Percentiles rank a stretch among this genome's conserved stretches.
Evolutionary conservation across 2,329 filamentous ascomycete species (phyloP).

Genomic region (Chrysosporium queenslandicum): DNA sequence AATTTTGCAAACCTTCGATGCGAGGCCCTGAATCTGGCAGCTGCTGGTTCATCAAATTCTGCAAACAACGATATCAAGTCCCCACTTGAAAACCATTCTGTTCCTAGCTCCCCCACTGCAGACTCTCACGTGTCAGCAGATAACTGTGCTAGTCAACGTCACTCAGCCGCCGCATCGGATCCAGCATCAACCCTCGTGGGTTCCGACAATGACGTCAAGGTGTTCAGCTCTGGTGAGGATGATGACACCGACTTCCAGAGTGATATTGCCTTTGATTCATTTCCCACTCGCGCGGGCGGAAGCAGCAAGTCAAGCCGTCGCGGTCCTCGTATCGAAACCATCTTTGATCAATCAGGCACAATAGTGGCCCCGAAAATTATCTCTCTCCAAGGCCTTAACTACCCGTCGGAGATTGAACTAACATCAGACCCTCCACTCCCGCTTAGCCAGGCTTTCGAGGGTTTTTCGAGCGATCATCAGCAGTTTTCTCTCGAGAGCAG

Average conservation of each 20-base stretch:
- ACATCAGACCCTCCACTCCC: neutral
- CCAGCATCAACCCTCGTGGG: slow-evolving; percentile 50
- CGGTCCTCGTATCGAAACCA: slow-evolving; percentile 52
- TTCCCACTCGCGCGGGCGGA: slow-evolving; percentile 49
- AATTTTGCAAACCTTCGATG: slow-evolving; percentile 16
- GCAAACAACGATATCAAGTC: neutral
- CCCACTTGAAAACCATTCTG: neutral
- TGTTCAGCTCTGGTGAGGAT: slow-evolving; percentile 49
- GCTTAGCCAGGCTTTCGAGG: neutral
- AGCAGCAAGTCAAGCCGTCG: slow-evolving; percentile 44
- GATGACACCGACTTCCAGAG: slow-evolving; percentile 53
- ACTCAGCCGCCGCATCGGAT: slow-evolving; percentile 50
- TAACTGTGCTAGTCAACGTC: slow-evolving; percentile 38
- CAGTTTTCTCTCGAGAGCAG: neutral
- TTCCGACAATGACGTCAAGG: slow-evolving; percentile 51
- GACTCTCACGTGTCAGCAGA: neutral
- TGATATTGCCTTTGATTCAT: slow-evolving; percentile 53
- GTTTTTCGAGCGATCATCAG: neutral
- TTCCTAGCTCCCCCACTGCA: neutral
- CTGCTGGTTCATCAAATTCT: neutral
- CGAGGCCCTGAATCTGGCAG: slow-evolving; percentile 10
- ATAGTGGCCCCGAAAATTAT: slow-evolving; percentile 5
- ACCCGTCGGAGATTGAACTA: neutral
- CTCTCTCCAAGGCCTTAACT: neutral
- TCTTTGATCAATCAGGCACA: slow-evolving; percentile 42